Percentiles rank a stretch among this genome's conserved stretches.
Conservation (phyloP, 306 rosid genomes). For the Senna siamea region DNA sequence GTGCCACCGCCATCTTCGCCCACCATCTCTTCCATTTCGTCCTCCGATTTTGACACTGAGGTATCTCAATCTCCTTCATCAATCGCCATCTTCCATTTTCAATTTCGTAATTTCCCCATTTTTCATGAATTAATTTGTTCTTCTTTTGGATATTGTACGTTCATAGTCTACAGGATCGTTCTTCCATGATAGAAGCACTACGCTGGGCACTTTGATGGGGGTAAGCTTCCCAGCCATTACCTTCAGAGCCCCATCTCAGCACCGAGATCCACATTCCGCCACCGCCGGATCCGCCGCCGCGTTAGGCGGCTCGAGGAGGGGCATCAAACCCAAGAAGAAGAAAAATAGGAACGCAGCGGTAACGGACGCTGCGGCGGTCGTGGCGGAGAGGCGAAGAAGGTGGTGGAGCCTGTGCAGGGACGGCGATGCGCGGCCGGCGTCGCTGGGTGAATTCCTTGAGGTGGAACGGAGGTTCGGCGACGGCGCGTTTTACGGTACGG, state of each 20-base stretch:
- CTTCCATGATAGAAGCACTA: constrained; percentile 90
- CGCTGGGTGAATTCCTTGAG: constrained; percentile 89
- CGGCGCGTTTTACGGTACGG: constrained; percentile 74
- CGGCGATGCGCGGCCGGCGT: constrained; percentile 69
- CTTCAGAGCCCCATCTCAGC: constrained; percentile 84
- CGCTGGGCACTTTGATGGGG: constrained; percentile 89
- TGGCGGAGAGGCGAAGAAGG: constrained; percentile 64
- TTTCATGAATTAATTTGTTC: neutral
- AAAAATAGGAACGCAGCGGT: constrained; percentile 29
- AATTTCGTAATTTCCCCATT: neutral
- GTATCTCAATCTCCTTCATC: constrained; percentile 33
- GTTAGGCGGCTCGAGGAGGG: constrained; percentile 39
- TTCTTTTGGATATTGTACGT: constrained; percentile 7
- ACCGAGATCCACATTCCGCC: constrained; percentile 51
- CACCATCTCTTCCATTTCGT: constrained; percentile 83
- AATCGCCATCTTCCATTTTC: neutral
- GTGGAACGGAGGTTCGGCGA: constrained; percentile 91
- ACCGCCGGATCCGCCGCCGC: neutral
- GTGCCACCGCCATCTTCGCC: constrained; percentile 91
- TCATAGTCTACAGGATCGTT: constrained; percentile 89
- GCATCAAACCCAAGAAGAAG: constrained; percentile 55
- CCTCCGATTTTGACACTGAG: constrained; percentile 98
- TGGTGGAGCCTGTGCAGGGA: constrained; percentile 96
- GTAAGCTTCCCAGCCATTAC: constrained; percentile 84
- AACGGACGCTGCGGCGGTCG: constrained; percentile 34